These are phyloP conservation scores for Fistulifera solaris DNA, from an alignment of 108 stramenopile species.

Conservation along the genomic window DNA sequence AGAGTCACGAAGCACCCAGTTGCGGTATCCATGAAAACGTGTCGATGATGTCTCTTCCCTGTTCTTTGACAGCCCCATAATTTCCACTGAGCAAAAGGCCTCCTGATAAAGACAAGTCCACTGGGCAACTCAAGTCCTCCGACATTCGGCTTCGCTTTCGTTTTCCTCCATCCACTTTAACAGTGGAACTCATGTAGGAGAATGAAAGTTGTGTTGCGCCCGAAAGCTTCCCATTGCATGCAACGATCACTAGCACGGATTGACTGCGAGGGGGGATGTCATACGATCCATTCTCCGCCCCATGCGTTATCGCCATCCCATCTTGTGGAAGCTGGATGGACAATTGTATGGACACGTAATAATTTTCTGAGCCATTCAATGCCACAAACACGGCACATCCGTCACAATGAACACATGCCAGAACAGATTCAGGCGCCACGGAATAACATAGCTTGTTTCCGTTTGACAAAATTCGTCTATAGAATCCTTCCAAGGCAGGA, in stretches of 20 bases:
- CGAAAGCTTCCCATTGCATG: conserved; percentile 11
- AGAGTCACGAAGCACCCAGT: conserved; percentile 3
- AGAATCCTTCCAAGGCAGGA: background rate
- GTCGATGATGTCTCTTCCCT: conserved; percentile 12
- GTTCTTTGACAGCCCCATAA: background rate
- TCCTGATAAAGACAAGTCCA: conserved; percentile 4
- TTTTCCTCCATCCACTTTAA: background rate
- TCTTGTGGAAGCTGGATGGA: conserved; percentile 3
- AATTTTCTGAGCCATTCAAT: conserved; percentile 10
- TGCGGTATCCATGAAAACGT: conserved; percentile 13
- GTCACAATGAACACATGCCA: conserved; percentile 17
- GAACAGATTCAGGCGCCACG: conserved; percentile 3
- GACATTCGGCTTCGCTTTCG: background rate
- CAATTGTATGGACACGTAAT: conserved; percentile 12
- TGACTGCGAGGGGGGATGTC: conserved; percentile 18
- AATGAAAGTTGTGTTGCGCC: conserved; percentile 11
- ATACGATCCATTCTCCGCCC: background rate
- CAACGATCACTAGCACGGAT: conserved; percentile 7
- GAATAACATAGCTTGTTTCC: conserved; percentile 10
- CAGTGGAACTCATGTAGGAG: conserved; percentile 6
- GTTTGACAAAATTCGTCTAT: conserved; percentile 4
- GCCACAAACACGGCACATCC: conserved; percentile 17
- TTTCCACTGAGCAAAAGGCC: conserved; percentile 4
- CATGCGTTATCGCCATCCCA: conserved; percentile 5
- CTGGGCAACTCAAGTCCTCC: background rate